Evolutionary conservation across 1,284 basidiomycete species (phyloP).

Genomic region (Malassezia arunalokei): DNA sequence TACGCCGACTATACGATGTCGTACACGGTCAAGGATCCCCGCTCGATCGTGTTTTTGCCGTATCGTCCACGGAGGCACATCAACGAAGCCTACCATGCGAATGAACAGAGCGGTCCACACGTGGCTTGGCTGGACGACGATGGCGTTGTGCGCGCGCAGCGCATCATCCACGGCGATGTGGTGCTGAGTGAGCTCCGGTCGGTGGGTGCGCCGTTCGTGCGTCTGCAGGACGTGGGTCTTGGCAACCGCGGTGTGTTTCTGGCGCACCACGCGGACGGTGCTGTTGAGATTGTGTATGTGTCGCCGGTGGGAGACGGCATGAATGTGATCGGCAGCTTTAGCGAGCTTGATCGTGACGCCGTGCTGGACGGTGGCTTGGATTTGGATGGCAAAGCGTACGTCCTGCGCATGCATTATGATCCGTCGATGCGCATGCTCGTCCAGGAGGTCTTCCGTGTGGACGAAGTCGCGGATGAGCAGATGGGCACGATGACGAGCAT

Average conservation of each 20-base stretch:
- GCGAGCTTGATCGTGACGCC: conserved; percentile 39
- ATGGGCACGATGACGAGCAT: conserved; percentile 55
- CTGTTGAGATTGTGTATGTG: conserved; percentile 30
- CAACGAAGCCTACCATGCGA: conserved; percentile 11
- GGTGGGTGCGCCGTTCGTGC: conserved; percentile 1
- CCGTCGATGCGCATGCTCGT: conserved; percentile 42
- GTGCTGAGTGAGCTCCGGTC: conserved; percentile 20
- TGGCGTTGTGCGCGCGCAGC: conserved; percentile 25
- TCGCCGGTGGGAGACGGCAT: conserved; percentile 20
- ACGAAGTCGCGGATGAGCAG: conserved; percentile 50
- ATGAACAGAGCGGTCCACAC: conserved; percentile 25
- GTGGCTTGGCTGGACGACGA: conserved; percentile 35
- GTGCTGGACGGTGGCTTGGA: conserved; percentile 53
- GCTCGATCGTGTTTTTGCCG: conserved; percentile 16
- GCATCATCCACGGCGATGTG: conserved; percentile 18
- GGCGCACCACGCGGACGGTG: conserved; percentile 23
- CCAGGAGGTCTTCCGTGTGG: conserved; percentile 55
- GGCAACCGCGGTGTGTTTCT: conserved; percentile 32
- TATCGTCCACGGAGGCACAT: conserved; percentile 23
- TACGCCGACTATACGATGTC: neutral
- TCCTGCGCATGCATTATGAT: conserved; percentile 59
- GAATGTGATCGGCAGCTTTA: conserved; percentile 32
- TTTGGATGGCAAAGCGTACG: conserved; percentile 53
- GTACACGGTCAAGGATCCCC: neutral
- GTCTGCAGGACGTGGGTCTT: conserved; percentile 28